Conservation (phyloP, 2,329 filamentous ascomycete genomes). For the Monosporascus sp. region DNA sequence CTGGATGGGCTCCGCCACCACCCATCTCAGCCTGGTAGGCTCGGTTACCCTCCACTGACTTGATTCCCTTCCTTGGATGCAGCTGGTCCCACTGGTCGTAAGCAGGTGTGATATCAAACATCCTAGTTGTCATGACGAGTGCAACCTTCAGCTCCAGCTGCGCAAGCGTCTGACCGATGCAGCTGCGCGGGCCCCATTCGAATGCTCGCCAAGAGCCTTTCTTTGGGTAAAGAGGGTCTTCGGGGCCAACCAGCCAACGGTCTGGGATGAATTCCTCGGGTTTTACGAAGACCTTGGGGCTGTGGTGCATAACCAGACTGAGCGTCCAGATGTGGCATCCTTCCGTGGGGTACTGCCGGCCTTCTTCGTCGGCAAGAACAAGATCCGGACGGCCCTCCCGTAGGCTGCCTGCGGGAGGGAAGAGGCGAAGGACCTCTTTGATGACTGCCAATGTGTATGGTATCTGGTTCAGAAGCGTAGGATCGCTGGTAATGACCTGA, state of each 20-base stretch:
- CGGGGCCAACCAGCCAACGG: conserved; percentile 29
- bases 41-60: conserved; percentile 14
- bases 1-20: conserved; percentile 11
- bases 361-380: conserved; percentile 33
- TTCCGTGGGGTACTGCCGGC: conserved; percentile 24
- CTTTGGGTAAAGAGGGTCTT: conserved; percentile 16
- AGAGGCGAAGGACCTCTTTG: conserved; percentile 33
- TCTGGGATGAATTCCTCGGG: conserved; percentile 29
- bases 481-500: conserved; percentile 23
- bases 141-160: conserved; percentile 21
- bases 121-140: conserved; percentile 15
- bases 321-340: conserved; percentile 13
- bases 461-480: conserved; percentile 26
- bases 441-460: conserved; percentile 31
- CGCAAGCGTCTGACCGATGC: conserved; percentile 26
- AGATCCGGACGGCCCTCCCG: conserved; percentile 26
- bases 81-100: conserved; percentile 24
- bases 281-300: conserved; percentile 25
- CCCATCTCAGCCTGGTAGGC: conserved; percentile 18
- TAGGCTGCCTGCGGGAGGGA: conserved; percentile 38
- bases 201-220: conserved; percentile 20
- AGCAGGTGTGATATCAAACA: conserved; percentile 20
- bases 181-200: conserved; percentile 22
- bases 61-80: conserved; percentile 7
- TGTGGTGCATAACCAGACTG: conserved; percentile 27